Base-by-base conservation (phyloP, 148 eudicot species). In the Agrostemma githago region DNA sequence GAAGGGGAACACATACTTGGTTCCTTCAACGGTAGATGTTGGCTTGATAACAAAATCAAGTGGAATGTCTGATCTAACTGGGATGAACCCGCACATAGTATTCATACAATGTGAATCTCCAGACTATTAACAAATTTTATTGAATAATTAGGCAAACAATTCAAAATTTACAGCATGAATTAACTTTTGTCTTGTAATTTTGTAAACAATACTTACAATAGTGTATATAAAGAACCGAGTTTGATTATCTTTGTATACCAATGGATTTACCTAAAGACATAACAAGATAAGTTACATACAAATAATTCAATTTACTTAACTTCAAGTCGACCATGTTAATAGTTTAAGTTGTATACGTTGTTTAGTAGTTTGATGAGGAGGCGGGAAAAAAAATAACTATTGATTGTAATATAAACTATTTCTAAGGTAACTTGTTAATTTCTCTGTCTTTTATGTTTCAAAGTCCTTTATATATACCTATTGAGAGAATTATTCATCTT, bases 181-280 rank as follows among this genome's bases (percentile, higher is more conserved):
- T 8, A 9, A 48, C 11, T 9, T 48, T 48, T 48, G 65, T 8
- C 37, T 6, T 71, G 9, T 2, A 15, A 17, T 7, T 5, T 34
- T 11, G 21, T 14, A 7, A 10, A 15, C 3, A 70, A 26, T 5
- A 77, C 71, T 77, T 72, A 77, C 80, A 41, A 72, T 37, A 1
- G 80, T 65, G 53, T 77, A 77, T 20, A 77, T 56, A 17, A 77
- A 77, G 44, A 71, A 71, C 46, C 80, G 76, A 42, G 80, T 77
- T 54, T 51, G 44, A 9, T 54, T 71, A 40, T 77, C 80, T 26
- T 21, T 56, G 76, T 77, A 77, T 5, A 71, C 59, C n/a, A 14
- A n/a, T 41, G 80, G 80, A 42, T 72, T 77, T 43, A 77, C 80
- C 80, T 77, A 72, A 3, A 6, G 66, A 41, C 65, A 76, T 19